Base-by-base conservation (phyloP, 2,329 filamentous ascomycete species). In the Didymella keratinophila region DNA sequence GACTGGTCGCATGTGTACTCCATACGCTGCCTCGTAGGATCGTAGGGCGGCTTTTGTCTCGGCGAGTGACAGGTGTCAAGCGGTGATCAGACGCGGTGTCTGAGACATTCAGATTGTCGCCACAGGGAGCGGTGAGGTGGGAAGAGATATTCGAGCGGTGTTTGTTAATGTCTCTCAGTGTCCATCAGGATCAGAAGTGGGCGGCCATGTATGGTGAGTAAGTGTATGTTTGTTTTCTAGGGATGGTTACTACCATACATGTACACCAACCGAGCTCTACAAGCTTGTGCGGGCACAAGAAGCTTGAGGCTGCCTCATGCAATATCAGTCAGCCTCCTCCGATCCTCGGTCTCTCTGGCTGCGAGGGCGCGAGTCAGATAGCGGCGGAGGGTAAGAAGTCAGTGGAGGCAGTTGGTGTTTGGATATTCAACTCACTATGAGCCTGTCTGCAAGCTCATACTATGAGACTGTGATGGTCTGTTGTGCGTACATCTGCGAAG, bases 11-110 rank as follows among this genome's bases (percentile, higher is more conserved):
- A 41, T 50, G 46, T 41, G 47, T 42, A 23, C 39, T 42, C 21
- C 20, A 23, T 4, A 42, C 18, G 39, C 20, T 41, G 23, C 47
- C 7, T 21, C 6, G 47, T 41, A 41, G 47, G 47, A 50, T 50
- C 23, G 47, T 41, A 41, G 36, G 47, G 23, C 41, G 47, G 47
- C 47, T 50, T 50, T 42, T 50, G 47, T 50, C 47, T 50, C 27
- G 27, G 36, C 21, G 36, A n/a, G 47, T 50, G 47, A 42, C 47
- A 50, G 37, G 47, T 50, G 47, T 50, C 47, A 50, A 28, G 18
- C 27, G 34, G 28, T 11, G 45, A 49, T 20, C 46, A 21, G 36
- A 49, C 11, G 46, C 46, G n/a, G 46, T 39, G 46, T 27, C 46
- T 39, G 46, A 49, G 46, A 49, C 46, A 39, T 49, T 9, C 8